These are phyloP conservation scores for Orbilia brochopaga DNA, from an alignment of 2,329 filamentous ascomycete species.

Conservation along the genomic window DNA sequence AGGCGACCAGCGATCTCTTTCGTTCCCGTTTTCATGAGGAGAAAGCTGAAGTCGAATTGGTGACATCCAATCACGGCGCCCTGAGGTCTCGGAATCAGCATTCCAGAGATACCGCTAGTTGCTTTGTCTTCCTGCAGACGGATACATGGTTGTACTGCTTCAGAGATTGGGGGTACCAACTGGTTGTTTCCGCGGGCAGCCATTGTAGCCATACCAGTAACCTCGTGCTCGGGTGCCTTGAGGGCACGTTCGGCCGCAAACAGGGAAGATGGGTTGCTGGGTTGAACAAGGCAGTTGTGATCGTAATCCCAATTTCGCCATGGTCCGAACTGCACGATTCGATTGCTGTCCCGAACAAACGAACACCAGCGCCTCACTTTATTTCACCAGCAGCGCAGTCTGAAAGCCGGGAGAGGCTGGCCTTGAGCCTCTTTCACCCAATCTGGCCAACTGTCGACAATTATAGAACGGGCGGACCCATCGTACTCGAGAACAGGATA, in stretches of 20 bases:
- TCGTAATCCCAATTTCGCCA: constrained; percentile 9
- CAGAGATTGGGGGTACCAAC: constrained; percentile 17
- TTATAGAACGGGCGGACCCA: constrained; percentile 1
- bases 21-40: constrained; percentile 10
- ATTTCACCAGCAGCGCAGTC: neutral
- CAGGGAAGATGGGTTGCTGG: constrained; percentile 29
- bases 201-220: neutral
- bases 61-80: constrained; percentile 27
- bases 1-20: constrained; percentile 10
- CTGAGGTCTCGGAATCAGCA: constrained; percentile 35
- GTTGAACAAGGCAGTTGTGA: constrained; percentile 11
- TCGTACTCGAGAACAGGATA: constrained; percentile 1
- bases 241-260: constrained; percentile 39
- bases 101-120: constrained; percentile 40
- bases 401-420: neutral
- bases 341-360: constrained; percentile 1
- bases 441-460: constrained; percentile 24
- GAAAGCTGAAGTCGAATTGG: constrained; percentile 8
- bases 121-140: constrained; percentile 32
- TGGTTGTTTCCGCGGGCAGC: neutral
- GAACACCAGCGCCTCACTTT: constrained; percentile 34
- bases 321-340: constrained; percentile 31
- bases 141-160: constrained; percentile 20
- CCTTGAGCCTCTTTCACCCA: constrained; percentile 18
- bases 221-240: constrained; percentile 37